phyloP scores from a whole-genome alignment of 176 grass and related monocot genomes.

The Musa acuminata region DNA sequence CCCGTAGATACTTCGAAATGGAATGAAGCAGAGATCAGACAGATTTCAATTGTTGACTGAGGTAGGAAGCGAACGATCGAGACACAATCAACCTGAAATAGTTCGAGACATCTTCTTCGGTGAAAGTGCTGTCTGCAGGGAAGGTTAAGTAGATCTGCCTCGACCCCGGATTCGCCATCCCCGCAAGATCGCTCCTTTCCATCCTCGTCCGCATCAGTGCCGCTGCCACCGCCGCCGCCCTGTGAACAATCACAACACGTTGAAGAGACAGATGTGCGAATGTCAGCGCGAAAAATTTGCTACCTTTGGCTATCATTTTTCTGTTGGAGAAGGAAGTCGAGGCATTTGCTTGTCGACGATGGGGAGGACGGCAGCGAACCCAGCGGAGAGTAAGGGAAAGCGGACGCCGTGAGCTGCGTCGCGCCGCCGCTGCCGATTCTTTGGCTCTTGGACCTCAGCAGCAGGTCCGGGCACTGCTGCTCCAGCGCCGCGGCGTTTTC shows the following conservation, averaged over 20 bases:
- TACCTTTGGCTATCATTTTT: constrained; percentile 83
- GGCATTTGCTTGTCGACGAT: constrained; percentile 52
- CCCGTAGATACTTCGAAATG: constrained; percentile 65
- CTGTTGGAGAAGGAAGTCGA: constrained; percentile 68
- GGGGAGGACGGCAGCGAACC: constrained; percentile 62
- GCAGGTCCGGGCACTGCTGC: constrained; percentile 55
- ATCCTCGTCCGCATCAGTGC: constrained; percentile 57
- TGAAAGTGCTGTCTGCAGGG: constrained; percentile 94
- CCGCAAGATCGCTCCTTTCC: constrained; percentile 37
- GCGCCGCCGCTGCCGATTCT: constrained; percentile 25
- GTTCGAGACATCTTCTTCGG: constrained; percentile 94
- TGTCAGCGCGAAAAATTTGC: neutral
- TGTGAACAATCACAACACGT: neutral
- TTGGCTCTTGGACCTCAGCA: constrained; percentile 59
- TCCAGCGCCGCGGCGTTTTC: constrained; percentile 17
- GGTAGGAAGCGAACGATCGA: neutral
- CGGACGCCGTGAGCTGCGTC: constrained; percentile 21
- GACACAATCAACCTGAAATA: constrained; percentile 72
- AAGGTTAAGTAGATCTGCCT: constrained; percentile 99
- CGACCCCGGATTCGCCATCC: constrained; percentile 51
- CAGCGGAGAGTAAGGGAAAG: constrained; percentile 67
- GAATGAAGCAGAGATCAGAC: neutral
- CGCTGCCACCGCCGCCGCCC: constrained; percentile 48
- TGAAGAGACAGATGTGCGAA: constrained; percentile 4
- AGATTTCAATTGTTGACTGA: neutral